Evolutionary conservation across 345 rosid species (phyloP).

Genomic region (Chamaenerion angustifolium): DNA sequence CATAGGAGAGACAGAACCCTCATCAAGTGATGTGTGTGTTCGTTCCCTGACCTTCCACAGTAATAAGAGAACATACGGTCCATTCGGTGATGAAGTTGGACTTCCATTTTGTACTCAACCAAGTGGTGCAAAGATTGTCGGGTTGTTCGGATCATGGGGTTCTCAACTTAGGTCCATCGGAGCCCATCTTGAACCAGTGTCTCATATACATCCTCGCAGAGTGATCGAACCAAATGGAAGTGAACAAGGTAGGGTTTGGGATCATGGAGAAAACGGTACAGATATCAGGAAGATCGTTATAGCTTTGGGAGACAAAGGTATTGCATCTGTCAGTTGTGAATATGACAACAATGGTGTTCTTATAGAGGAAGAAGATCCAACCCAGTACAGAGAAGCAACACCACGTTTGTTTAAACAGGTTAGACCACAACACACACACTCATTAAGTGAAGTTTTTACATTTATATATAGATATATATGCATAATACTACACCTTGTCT

Average conservation of each 20-base stretch:
- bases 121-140: conserved; percentile 2
- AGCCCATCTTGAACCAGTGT: conserved; percentile 1
- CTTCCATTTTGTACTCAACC: neutral
- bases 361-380: neutral
- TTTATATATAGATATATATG: too few relatives aligned
- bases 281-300: neutral
- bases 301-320: too few relatives aligned
- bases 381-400: neutral
- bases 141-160: conserved; percentile 1
- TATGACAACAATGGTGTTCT: neutral
- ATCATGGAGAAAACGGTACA: neutral
- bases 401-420: neutral
- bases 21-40: neutral
- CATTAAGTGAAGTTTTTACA: neutral
- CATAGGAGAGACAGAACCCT: neutral
- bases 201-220: neutral
- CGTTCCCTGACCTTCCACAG: conserved; percentile 2
- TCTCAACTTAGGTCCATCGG: neutral
- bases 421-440: neutral
- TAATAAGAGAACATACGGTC: conserved; percentile 3
- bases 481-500: too few relatives aligned
- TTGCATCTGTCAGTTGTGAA: neutral
- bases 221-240: conserved; percentile 2
- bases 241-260: neutral
- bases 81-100: conserved; percentile 1